Evolutionary conservation across 1,284 basidiomycete genomes (phyloP).

Genomic region (Ustilago trichophora): DNA sequence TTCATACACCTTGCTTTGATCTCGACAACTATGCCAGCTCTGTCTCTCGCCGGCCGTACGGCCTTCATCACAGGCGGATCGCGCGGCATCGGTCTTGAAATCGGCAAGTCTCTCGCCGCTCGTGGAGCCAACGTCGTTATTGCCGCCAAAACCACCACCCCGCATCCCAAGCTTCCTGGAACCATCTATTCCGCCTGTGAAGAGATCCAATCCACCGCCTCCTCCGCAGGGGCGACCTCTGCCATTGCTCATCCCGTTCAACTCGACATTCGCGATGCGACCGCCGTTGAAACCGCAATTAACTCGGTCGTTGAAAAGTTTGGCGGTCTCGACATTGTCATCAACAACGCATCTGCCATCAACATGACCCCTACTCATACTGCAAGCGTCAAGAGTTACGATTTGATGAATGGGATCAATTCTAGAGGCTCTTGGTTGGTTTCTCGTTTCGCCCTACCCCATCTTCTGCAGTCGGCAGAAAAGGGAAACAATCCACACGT

Average conservation of each 20-base stretch:
- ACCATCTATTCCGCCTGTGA: conserved; percentile 65
- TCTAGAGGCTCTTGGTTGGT: conserved; percentile 61
- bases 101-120: conserved; percentile 49
- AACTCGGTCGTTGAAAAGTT: conserved; percentile 43
- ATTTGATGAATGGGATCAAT: conserved; percentile 58
- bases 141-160: conserved; percentile 49
- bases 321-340: conserved; percentile 62
- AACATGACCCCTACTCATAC: conserved; percentile 50
- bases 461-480: conserved; percentile 49
- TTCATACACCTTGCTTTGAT: too few species aligned
- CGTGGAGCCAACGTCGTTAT: conserved; percentile 59
- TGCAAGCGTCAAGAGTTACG: conserved; percentile 52
- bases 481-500: conserved; percentile 60
- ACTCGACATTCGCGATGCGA: conserved; percentile 61
- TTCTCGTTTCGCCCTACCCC: conserved; percentile 56
- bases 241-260: conserved; percentile 57
- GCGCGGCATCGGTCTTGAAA: conserved; percentile 59
- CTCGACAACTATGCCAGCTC: conserved; percentile 4
- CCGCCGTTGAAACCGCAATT: conserved; percentile 56
- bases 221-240: conserved; percentile 2
- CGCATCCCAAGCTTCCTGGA: conserved; percentile 61
- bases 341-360: conserved; percentile 66
- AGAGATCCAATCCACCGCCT: conserved; percentile 58
- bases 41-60: conserved; percentile 25
- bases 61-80: conserved; percentile 56